Base-by-base conservation (phyloP, 2,329 filamentous ascomycete genomes). In the Juglanconis oblonga region DNA sequence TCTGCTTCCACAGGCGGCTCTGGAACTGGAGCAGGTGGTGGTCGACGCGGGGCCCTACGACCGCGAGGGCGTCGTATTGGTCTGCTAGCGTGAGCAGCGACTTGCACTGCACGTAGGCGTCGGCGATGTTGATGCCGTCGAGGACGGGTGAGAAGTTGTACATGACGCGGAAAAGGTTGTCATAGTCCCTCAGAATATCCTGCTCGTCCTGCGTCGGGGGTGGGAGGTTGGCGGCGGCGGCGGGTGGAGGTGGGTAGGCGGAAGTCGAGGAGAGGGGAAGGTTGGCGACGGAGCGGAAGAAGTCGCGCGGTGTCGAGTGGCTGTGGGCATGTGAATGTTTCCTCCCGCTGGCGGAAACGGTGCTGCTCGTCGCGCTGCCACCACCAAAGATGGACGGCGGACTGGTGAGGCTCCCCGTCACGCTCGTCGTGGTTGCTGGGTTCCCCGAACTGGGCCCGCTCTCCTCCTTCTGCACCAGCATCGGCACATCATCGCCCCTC, bases 1-100 rank as follows among this genome's bases (percentile, higher is more conserved):
- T 96, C 74, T 97, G 94, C 74, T 95, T 96, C 89, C 93, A 97
- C 2, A 98, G 82, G 1, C 92, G 85, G 29, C 89, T 90, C 68
- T 95, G 92, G 72, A 97, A 98, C 67, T 95, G 91, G 14, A 98
- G 80, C 13, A 98, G 81, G 73, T 98, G 94, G 76, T 98, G 93
- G 74, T 97, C 94, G 49, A 97, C 90, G 42, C 94, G 86, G 1
- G 91, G 91, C 0, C 93, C 93, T 8, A 96, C 92, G 14, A 97
- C 92, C 35, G 87, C 82, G 11, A 97, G 82, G 13, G 93, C 92
- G 72, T 97, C 93, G 77, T 97, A 97, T 79, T 95, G 91, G 74
- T 97, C 93, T n/a, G 92, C 94, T 17, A 97, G 81, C 11, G 87
- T 86, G 45, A 98, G 83, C 3, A 98, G 84, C 11, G 91, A 89